These are phyloP conservation scores for Aspergillus sclerotioniger DNA, from an alignment of 495 filamentous ascomycete genomes.

Conservation along the genomic window DNA sequence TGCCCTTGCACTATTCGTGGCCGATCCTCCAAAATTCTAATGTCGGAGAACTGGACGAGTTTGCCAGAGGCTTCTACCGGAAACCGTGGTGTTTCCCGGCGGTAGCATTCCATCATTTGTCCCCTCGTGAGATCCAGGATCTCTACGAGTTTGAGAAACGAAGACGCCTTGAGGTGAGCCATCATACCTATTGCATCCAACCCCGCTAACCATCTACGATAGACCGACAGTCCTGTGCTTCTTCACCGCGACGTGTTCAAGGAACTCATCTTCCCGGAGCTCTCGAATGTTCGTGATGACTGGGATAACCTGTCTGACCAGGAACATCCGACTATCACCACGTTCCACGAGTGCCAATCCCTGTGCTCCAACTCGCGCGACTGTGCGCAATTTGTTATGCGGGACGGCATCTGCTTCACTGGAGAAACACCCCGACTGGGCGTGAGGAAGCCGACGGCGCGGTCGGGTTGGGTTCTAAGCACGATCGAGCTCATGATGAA, in stretches of 20 bases:
- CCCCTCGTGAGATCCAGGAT: conserved; percentile 33
- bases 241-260: conserved; percentile 46
- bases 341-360: conserved; percentile 36
- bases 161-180: conserved; percentile 34
- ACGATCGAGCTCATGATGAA: conserved; percentile 35
- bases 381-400: conserved; percentile 40
- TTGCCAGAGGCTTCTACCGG: conserved; percentile 39
- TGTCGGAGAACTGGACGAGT: conserved; percentile 44
- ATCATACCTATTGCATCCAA: neutral
- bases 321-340: conserved; percentile 30
- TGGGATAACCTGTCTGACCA: conserved; percentile 48
- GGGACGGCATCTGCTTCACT: conserved; percentile 34
- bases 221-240: conserved; percentile 37
- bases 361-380: conserved; percentile 27
- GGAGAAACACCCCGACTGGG: conserved; percentile 35
- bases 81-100: conserved; percentile 56
- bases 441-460: conserved; percentile 17
- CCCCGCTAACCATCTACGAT: neutral
- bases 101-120: conserved; percentile 54
- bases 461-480: conserved; percentile 38
- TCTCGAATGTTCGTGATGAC: conserved; percentile 28
- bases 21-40: conserved; percentile 53
- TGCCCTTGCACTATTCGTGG: conserved; percentile 48
- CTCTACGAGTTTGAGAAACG: conserved; percentile 43
- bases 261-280: conserved; percentile 41